These are phyloP conservation scores for Sugiyamaella smithiae DNA, from an alignment of 805 yeast genomes.

Conservation along the genomic window DNA sequence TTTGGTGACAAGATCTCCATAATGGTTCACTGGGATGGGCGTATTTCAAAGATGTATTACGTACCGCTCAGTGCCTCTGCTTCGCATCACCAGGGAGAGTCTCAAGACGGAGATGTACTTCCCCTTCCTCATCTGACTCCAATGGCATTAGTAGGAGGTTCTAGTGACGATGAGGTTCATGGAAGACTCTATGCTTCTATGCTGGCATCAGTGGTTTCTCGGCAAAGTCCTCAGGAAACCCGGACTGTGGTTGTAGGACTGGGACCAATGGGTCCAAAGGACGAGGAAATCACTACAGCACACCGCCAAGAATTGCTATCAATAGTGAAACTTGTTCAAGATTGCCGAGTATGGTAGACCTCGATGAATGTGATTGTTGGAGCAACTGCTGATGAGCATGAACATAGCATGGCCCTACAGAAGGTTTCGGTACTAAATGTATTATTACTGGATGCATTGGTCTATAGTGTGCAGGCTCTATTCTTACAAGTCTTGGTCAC, in stretches of 20 bases:
- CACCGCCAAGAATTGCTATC: slow-evolving; percentile 32
- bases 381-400: no score
- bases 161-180: slow-evolving; percentile 23
- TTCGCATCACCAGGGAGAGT: slow-evolving; percentile 11
- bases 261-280: slow-evolving; percentile 30
- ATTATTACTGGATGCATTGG: no score
- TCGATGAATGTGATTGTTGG: no score
- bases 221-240: slow-evolving; percentile 33
- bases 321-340: slow-evolving; percentile 30
- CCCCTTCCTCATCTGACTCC: slow-evolving; percentile 29
- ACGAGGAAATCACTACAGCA: slow-evolving; percentile 21
- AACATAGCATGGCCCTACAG: no score
- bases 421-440: no score
- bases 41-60: slow-evolving; percentile 28
- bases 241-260: slow-evolving; percentile 34
- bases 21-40: slow-evolving; percentile 32
- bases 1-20: slow-evolving; percentile 33
- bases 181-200: slow-evolving; percentile 33
- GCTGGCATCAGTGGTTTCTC: slow-evolving; percentile 32
- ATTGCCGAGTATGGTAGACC: slow-evolving; percentile 32
- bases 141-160: slow-evolving; percentile 25
- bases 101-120: slow-evolving; percentile 15
- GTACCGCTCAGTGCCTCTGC: slow-evolving; percentile 21
- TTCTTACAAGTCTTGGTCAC: slow-evolving; percentile 33
- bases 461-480: no score